phyloP scores from a whole-genome alignment of 352 stramenopile genomes.

The Nothophytophthora sp. region DNA sequence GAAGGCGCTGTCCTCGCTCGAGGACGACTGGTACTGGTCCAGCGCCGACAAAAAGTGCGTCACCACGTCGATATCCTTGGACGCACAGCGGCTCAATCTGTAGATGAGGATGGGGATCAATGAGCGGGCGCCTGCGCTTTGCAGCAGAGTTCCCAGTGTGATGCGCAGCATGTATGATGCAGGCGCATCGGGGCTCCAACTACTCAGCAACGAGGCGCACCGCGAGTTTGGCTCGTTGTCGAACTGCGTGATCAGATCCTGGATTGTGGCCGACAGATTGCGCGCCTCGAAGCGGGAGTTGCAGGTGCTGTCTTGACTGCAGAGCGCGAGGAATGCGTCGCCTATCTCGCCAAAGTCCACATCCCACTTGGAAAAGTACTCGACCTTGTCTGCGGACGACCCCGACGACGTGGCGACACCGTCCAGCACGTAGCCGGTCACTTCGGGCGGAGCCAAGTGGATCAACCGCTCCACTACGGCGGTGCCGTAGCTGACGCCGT shows the following conservation, averaged over 20 bases:
- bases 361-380: conserved; percentile 44
- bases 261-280: conserved; percentile 14
- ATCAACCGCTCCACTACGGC: conserved; percentile 48
- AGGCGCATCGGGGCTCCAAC: conserved; percentile 1
- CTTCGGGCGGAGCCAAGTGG: conserved; percentile 32
- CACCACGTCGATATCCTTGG: conserved; percentile 24
- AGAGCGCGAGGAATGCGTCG: conserved; percentile 29
- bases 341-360: conserved; percentile 35
- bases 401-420: conserved; percentile 40
- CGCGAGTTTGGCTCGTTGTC: conserved; percentile 26
- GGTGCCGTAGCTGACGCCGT: conserved; percentile 52
- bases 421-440: conserved; percentile 56
- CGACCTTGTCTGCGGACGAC: conserved; percentile 17
- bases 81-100: conserved; percentile 33
- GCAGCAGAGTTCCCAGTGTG: conserved; percentile 30
- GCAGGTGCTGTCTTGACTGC: conserved; percentile 17
- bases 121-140: conserved; percentile 10
- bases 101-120: conserved; percentile 43
- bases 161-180: conserved; percentile 25
- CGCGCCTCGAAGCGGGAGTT: conserved; percentile 9
- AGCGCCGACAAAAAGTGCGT: conserved; percentile 22
- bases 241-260: conserved; percentile 18
- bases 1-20: conserved; percentile 19
- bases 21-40: neutral
- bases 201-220: conserved; percentile 18